Conservation (phyloP, 441 rosid species). For the Erodium texanum region DNA sequence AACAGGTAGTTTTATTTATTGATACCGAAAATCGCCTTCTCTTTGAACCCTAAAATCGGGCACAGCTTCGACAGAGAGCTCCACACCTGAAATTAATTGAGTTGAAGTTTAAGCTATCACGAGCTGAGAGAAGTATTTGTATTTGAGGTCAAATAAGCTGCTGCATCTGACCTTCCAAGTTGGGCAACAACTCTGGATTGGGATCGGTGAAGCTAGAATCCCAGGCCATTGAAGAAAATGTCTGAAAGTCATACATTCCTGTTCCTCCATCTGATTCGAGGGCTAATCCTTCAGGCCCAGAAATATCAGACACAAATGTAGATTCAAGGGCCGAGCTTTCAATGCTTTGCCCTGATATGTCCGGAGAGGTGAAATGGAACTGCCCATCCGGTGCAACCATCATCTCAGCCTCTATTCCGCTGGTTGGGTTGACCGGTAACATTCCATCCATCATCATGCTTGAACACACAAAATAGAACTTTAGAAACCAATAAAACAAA, state of each 20-base stretch:
- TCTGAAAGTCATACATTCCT: constrained; percentile 15
- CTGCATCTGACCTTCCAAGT: constrained; percentile 5
- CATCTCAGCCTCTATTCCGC: no score
- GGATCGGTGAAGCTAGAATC: neutral
- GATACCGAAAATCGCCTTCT: neutral
- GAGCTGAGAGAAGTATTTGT: neutral
- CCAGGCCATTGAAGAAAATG: neutral
- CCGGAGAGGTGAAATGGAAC: constrained; percentile 22
- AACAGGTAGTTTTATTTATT: neutral
- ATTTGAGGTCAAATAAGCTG: neutral
- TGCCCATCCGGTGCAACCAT: constrained; percentile 15
- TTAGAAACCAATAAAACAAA: no score
- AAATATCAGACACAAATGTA: constrained; percentile 18
- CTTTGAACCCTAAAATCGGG: neutral
- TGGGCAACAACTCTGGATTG: neutral
- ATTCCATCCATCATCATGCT: constrained; percentile 20
- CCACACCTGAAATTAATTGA: neutral
- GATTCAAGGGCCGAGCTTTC: constrained; percentile 20
- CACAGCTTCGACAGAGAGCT: neutral
- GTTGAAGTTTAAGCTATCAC: no score
- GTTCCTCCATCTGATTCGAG: constrained; percentile 13
- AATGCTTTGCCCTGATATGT: constrained; percentile 16
- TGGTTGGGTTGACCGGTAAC: neutral
- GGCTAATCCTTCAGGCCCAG: constrained; percentile 17
- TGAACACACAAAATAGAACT: constrained; percentile 3